These are phyloP conservation scores for Rhizophora mangle DNA, from an alignment of 345 rosid species.

Conservation along the genomic window DNA sequence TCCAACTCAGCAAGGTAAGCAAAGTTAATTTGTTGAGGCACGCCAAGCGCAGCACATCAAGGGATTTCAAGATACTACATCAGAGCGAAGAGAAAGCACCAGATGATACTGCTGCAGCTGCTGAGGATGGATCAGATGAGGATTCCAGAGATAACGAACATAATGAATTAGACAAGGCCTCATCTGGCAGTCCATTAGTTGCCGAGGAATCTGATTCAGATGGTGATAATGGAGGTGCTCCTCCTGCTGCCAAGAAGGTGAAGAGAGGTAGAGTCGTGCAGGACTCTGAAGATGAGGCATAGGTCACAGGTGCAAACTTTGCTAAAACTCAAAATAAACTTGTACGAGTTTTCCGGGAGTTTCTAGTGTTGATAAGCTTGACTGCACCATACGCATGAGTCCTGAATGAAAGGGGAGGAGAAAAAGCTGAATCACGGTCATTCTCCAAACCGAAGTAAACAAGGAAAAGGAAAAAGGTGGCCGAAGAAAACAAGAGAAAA, in stretches of 20 bases:
- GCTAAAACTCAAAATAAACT: too few species aligned
- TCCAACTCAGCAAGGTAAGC: conserved; percentile 68
- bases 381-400: too few species aligned
- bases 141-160: conserved; percentile 37
- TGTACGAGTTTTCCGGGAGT: too few species aligned
- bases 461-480: too few species aligned
- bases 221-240: conserved; percentile 26
- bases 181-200: conserved; percentile 26
- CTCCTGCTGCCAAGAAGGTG: conserved; percentile 34
- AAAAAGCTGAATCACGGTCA: too few species aligned
- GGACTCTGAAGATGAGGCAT: conserved; percentile 53
- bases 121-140: conserved; percentile 30
- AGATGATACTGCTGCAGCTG: conserved; percentile 20
- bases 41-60: conserved; percentile 79
- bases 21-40: conserved; percentile 70
- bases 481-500: too few species aligned
- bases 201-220: conserved; percentile 37
- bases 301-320: background rate
- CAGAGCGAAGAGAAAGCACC: conserved; percentile 32
- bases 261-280: conserved; percentile 50
- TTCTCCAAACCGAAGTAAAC: too few species aligned
- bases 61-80: conserved; percentile 76
- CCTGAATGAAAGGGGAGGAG: too few species aligned
- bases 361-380: too few species aligned
- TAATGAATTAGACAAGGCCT: conserved; percentile 26